A percentile compares a stretch with the other conserved stretches of the same genome.
These are phyloP conservation scores for Mycosphaerelloides madeirae DNA, from an alignment of 2,329 filamentous ascomycete species.

Conservation along the genomic window DNA sequence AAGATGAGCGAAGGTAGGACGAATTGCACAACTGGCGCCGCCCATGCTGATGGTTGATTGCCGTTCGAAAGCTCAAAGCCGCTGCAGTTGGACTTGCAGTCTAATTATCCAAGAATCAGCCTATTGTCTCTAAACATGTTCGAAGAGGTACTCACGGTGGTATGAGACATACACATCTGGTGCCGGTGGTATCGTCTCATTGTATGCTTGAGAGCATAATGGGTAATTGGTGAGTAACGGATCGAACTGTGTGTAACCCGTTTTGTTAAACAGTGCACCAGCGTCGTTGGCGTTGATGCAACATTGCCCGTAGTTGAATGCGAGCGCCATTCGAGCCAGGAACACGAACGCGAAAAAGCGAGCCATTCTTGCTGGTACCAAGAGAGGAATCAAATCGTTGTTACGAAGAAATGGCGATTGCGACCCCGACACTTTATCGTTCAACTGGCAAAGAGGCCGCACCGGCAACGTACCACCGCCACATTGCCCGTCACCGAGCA, in stretches of 20 bases:
- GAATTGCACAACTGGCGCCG: constrained; percentile 6
- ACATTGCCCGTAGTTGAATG: constrained; percentile 2
- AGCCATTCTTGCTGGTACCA: too few relatives aligned
- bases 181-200: not conserved
- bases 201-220: constrained; percentile 3
- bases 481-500: too few relatives aligned
- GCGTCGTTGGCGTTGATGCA: not conserved
- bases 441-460: too few relatives aligned
- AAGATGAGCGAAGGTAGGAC: constrained; percentile 5
- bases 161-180: constrained; percentile 4
- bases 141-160: too few relatives aligned
- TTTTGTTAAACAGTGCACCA: not conserved
- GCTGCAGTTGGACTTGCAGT: constrained; percentile 2
- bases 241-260: not conserved
- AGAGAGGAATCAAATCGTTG: too few relatives aligned
- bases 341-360: not conserved
- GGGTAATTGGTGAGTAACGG: constrained; percentile 1
- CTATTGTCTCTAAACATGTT: too few relatives aligned
- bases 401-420: too few relatives aligned
- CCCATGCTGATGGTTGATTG: constrained; percentile 3
- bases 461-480: too few relatives aligned
- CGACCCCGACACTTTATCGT: too few relatives aligned
- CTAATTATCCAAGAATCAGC: too few relatives aligned
- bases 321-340: not conserved
- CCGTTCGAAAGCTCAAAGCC: constrained; percentile 3